A percentile compares a stretch with the other conserved stretches of the same genome.
Evolutionary conservation across 2,329 filamentous ascomycete species (phyloP).

Genomic region (Botrytis tulipae): DNA sequence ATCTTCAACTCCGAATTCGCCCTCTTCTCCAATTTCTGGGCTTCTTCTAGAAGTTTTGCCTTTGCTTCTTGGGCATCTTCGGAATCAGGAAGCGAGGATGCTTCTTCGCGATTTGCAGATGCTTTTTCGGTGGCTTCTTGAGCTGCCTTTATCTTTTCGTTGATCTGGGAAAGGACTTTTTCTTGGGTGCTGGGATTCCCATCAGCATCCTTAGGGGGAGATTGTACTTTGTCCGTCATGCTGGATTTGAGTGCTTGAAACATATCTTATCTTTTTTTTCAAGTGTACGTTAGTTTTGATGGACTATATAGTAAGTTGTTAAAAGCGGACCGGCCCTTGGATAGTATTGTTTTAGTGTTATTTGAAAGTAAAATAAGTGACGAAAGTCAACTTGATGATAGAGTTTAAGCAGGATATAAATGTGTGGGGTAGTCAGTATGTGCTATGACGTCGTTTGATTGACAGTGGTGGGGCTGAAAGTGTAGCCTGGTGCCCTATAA

Average conservation of each 20-base stretch:
- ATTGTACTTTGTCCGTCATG: conserved; percentile 2
- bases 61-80: conserved; percentile 25
- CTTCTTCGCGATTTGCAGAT: conserved; percentile 15
- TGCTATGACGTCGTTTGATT: conserved; percentile 18
- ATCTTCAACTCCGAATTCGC: conserved; percentile 62
- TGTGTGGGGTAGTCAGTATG: conserved; percentile 15
- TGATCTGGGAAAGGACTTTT: conserved; percentile 26
- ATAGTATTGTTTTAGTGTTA: background rate
- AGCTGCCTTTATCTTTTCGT: conserved; percentile 19
- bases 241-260: conserved; percentile 11
- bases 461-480: background rate
- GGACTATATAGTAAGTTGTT: background rate
- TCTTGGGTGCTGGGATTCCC: conserved; percentile 20
- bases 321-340: background rate
- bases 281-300: background rate
- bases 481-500: background rate
- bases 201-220: conserved; percentile 12
- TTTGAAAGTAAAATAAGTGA: background rate
- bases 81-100: conserved; percentile 20
- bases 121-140: conserved; percentile 24
- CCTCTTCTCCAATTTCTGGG: conserved; percentile 27
- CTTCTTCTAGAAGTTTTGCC: conserved; percentile 24
- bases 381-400: background rate
- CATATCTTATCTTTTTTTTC: background rate
- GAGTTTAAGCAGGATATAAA: conserved; percentile 16